phyloP scores from a whole-genome alignment of 805 yeast genomes.

The Hanseniaspora meyeri region DNA sequence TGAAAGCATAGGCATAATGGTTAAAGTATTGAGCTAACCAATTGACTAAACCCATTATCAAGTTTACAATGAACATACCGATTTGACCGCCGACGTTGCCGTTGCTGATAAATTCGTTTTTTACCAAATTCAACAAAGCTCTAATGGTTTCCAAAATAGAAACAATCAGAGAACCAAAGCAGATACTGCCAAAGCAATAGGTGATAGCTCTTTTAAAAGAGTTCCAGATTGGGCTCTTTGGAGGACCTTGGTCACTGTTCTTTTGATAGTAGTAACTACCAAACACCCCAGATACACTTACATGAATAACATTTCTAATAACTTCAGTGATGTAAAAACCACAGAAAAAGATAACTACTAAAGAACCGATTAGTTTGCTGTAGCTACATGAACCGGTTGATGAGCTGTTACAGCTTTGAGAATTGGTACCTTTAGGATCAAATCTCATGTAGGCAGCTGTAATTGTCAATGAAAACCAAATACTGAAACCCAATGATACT shows the following conservation, averaged over 20 bases:
- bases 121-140: conserved; percentile 33
- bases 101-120: conserved; percentile 38
- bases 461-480: conserved; percentile 53
- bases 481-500: conserved; percentile 49
- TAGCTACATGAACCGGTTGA: conserved; percentile 40
- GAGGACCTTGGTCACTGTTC: conserved; percentile 64
- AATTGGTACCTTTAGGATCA: conserved; percentile 41
- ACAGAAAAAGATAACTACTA: conserved; percentile 66
- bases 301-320: conserved; percentile 65
- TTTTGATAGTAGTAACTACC: conserved; percentile 87
- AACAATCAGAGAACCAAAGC: conserved; percentile 70
- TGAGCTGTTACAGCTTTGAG: conserved; percentile 40
- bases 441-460: conserved; percentile 70
- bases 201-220: conserved; percentile 71
- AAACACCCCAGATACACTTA: conserved; percentile 68
- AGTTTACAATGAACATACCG: conserved; percentile 42
- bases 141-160: conserved; percentile 57
- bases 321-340: conserved; percentile 80
- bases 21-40: conserved; percentile 80
- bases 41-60: conserved; percentile 51
- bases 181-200: conserved; percentile 78
- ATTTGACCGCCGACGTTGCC: conserved; percentile 40
- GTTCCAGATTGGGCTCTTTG: conserved; percentile 66
- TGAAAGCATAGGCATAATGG: conserved; percentile 76
- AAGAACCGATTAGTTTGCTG: conserved; percentile 51